These are phyloP conservation scores for Nowakowskiella sp. DNA, from an alignment of 192 early-diverging fungal species.

Conservation along the genomic window DNA sequence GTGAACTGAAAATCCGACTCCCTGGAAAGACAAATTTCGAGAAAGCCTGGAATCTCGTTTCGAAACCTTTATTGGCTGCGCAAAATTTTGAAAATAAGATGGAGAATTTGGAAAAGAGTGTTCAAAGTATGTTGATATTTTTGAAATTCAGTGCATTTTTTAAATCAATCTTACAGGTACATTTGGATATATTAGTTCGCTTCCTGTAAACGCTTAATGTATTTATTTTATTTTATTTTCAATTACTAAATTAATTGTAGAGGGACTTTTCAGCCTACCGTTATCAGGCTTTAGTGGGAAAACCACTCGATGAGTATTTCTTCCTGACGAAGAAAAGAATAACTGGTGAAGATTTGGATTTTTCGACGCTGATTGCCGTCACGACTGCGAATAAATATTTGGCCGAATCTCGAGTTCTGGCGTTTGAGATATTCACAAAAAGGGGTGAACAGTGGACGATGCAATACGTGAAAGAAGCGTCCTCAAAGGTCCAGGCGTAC, in stretches of 20 bases:
- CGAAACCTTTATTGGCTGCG: not conserved
- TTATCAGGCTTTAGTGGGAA: not conserved
- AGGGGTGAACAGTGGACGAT: not conserved
- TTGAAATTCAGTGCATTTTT: not conserved
- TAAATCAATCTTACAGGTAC: conserved; percentile 2
- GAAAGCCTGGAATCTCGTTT: not conserved
- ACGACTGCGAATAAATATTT: conserved; percentile 5
- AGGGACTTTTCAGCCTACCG: not conserved
- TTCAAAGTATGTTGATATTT: conserved; percentile 2
- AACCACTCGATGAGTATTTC: conserved; percentile 5
- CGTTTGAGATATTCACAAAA: conserved; percentile 5
- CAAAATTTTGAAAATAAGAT: conserved; percentile 8
- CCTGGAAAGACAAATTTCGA: not conserved
- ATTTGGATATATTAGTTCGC: conserved; percentile 4
- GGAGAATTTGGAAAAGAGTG: not conserved
- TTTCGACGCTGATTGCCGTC: too few relatives aligned
- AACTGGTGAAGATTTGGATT: not conserved
- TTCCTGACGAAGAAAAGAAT: not conserved
- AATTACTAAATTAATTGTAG: not conserved
- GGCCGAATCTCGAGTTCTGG: not conserved
- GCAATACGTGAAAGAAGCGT: not conserved
- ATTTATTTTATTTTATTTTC: not conserved
- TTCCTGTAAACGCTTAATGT: not conserved
- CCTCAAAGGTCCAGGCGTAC: not conserved
- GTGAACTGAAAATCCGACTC: conserved; percentile 44